Evolutionary conservation across 352 stramenopile species (phyloP).

Genomic region (Phytophthora capsici): DNA sequence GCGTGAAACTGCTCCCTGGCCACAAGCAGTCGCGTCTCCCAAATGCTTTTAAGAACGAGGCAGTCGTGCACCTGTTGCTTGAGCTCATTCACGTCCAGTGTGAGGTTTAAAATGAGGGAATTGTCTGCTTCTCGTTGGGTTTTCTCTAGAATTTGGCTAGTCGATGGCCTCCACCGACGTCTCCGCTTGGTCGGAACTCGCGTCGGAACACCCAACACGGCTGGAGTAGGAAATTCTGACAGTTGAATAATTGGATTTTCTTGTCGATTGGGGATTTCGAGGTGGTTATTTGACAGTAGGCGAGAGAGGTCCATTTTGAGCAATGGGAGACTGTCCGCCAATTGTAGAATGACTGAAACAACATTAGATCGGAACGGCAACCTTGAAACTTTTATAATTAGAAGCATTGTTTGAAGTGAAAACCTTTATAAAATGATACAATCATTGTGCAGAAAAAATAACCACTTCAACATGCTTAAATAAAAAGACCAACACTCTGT

Average conservation of each 20-base stretch:
- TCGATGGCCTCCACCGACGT: slow-evolving; percentile 9
- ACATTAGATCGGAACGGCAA: slow-evolving; percentile 1
- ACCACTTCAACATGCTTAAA: too few relatives aligned
- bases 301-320: slow-evolving; percentile 4
- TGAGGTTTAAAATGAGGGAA: slow-evolving; percentile 35
- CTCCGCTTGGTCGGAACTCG: neutral
- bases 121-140: slow-evolving; percentile 24
- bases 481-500: neutral
- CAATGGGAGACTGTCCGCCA: neutral
- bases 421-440: too few relatives aligned
- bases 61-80: slow-evolving; percentile 38
- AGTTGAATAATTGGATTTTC: neutral
- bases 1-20: slow-evolving; percentile 37
- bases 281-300: slow-evolving; percentile 4
- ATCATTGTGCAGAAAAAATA: too few relatives aligned
- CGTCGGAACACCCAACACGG: too few relatives aligned
- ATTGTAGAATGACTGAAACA: neutral
- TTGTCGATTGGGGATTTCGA: neutral
- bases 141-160: slow-evolving; percentile 2
- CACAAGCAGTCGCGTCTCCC: slow-evolving; percentile 32
- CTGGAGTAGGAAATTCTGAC: too few relatives aligned
- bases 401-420: too few relatives aligned
- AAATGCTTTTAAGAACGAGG: slow-evolving; percentile 25
- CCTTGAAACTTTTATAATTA: too few relatives aligned
- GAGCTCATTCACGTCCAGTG: slow-evolving; percentile 37